Base-by-base conservation (phyloP, 306 rosid genomes). In the Cucurbita moschata region DNA sequence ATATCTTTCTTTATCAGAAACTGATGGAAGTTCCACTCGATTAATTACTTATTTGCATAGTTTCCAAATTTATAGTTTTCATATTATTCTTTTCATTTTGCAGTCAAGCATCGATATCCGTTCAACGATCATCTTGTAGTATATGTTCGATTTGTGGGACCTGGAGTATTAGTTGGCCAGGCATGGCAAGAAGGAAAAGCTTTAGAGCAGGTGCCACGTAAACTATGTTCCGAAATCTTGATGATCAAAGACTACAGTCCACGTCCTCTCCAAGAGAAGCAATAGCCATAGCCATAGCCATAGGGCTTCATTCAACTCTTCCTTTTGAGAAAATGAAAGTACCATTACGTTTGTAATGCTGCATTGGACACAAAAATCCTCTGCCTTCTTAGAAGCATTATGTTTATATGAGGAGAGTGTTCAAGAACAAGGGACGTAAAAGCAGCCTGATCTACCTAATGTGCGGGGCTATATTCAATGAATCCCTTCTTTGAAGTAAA, bases 111-210 rank as follows among this genome's bases (percentile, higher is more conserved):
- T 82, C 87, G 72, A 6, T 87, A 88, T 75, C 96, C 98, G 66
- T 85, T 92, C 86, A 83, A 84, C 77, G 89, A 89, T 77, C 96
- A 88, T 67, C 69, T 90, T 77, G 86, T 92, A 42, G 79, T 90
- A 50, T 92, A 92, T 44, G 78, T 88, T 68, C 93, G 90, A 37
- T 57, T 76, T 79, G 63, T 92, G 42, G 96, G 91, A 56, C 96
- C 96, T 1, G 93, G 96, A 51, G 89, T 92, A 73, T 82, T 76
- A 3, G 85, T 90, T 23, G 96, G 88, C 67, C 98, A 92, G 81
- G 96, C 92, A 70, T 92, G 98, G 98, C 96, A 92, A 72, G 96
- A 92, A 78, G 98, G 98, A 68, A 88, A 68, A 4, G 81, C 83
- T n/a, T 38, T 90, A 21, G 88, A 90, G 46, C 93, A 90, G 75